Percentiles rank a stretch among this genome's conserved stretches.
Evolutionary conservation across 805 yeast species (phyloP).

Genomic region (Ogataea sp.): DNA sequence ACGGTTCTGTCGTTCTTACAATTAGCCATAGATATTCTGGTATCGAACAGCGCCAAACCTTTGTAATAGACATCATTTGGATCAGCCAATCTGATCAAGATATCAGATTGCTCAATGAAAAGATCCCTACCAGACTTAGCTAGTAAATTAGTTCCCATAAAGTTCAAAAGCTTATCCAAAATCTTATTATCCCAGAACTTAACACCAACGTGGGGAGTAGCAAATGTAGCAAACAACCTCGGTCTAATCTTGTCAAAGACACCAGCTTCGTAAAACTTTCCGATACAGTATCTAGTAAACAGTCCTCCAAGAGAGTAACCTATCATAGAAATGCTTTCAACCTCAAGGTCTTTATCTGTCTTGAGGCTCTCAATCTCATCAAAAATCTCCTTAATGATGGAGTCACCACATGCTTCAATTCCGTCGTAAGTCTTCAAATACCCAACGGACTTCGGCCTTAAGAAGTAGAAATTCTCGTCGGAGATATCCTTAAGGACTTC

Average conservation of each 20-base stretch:
- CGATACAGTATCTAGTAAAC: slow-evolving; percentile 66
- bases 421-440: slow-evolving; percentile 84
- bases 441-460: slow-evolving; percentile 52
- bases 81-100: slow-evolving; percentile 46
- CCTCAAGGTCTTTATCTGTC: slow-evolving; percentile 22
- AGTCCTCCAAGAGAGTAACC: slow-evolving; percentile 92
- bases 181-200: slow-evolving; percentile 34
- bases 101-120: slow-evolving; percentile 36
- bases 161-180: slow-evolving; percentile 32
- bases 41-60: slow-evolving; percentile 51
- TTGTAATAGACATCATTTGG: slow-evolving; percentile 40
- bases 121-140: slow-evolving; percentile 72
- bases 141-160: slow-evolving; percentile 43
- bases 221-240: slow-evolving; percentile 55
- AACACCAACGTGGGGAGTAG: slow-evolving; percentile 70
- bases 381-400: slow-evolving; percentile 61
- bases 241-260: slow-evolving; percentile 58
- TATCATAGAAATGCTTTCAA: slow-evolving; percentile 56
- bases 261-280: slow-evolving; percentile 38
- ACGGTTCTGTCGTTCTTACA: slow-evolving; percentile 79
- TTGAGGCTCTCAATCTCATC: slow-evolving; percentile 30
- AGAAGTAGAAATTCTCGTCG: slow-evolving; percentile 34
- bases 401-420: slow-evolving; percentile 58
- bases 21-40: slow-evolving; percentile 61
- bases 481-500: slow-evolving; percentile 25